A percentile compares a stretch with the other conserved stretches of the same genome.
phyloP scores from a whole-genome alignment of 371 early-diverging fungal species.

The Dichotomocladium elegans region DNA sequence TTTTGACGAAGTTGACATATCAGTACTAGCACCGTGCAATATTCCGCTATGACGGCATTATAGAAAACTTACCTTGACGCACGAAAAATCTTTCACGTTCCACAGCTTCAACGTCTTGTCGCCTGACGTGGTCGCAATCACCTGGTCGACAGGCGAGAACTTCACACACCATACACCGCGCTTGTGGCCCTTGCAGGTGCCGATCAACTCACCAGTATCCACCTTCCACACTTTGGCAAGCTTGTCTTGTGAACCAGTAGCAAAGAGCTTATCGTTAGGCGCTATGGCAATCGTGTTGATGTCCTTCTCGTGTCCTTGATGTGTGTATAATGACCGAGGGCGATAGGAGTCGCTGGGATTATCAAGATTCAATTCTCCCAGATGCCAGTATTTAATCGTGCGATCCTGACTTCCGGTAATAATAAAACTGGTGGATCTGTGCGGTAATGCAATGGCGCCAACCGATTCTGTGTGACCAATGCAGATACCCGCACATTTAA shows the following conservation, averaged over 20 bases:
- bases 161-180: slow-evolving; percentile 93
- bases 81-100: slow-evolving; percentile 83
- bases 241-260: slow-evolving; percentile 97
- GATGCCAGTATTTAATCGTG: slow-evolving; percentile 93
- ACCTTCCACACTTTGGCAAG: slow-evolving; percentile 92
- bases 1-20: slow-evolving; percentile 9
- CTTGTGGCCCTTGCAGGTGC: slow-evolving; percentile 89
- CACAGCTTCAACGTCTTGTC: slow-evolving; percentile 95
- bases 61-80: slow-evolving; percentile 73
- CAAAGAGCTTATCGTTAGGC: slow-evolving; percentile 91
- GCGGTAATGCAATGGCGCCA: slow-evolving; percentile 74
- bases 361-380: slow-evolving; percentile 46
- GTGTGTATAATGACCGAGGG: slow-evolving; percentile 75
- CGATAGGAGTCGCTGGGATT: slow-evolving; percentile 34
- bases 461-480: slow-evolving; percentile 92
- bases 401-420: slow-evolving; percentile 90
- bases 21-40: background rate
- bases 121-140: slow-evolving; percentile 86
- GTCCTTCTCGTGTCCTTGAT: slow-evolving; percentile 97
- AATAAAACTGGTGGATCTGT: slow-evolving; percentile 64
- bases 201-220: slow-evolving; percentile 77
- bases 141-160: slow-evolving; percentile 90
- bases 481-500: slow-evolving; percentile 66
- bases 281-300: slow-evolving; percentile 93
- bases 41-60: too few relatives aligned